Percentiles rank a stretch among this genome's conserved stretches.
Evolutionary conservation across 1,284 basidiomycete genomes (phyloP).

Genomic region (Peniophora sp.): DNA sequence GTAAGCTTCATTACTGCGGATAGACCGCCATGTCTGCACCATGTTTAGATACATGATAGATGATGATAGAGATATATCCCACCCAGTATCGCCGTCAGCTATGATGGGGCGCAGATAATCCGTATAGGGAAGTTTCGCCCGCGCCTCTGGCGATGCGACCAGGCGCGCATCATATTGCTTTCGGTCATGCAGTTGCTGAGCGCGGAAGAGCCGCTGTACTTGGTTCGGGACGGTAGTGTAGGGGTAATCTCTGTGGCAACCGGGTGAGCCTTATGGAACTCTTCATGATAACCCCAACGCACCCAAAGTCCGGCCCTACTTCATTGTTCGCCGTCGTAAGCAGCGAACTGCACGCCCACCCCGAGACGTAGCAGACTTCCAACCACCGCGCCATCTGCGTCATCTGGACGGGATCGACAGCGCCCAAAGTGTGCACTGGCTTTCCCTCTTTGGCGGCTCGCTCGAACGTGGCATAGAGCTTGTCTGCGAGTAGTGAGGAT

Average conservation of each 20-base stretch:
- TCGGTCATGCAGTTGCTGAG: constrained; percentile 80
- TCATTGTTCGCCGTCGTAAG: constrained; percentile 90
- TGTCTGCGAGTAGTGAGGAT: constrained; percentile 74
- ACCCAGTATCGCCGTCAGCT: constrained; percentile 94
- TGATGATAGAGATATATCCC: constrained; percentile 15
- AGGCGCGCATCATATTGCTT: constrained; percentile 85
- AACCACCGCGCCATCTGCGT: constrained; percentile 96
- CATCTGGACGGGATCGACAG: constrained; percentile 89
- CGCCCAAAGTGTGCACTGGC: constrained; percentile 83
- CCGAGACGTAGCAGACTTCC: constrained; percentile 93
- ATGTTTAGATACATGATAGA: neutral
- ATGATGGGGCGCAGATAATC: constrained; percentile 93
- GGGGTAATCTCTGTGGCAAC: constrained; percentile 69
- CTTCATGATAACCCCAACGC: constrained; percentile 17
- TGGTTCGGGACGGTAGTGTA: constrained; percentile 94
- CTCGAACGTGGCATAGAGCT: constrained; percentile 64
- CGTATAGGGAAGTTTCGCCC: constrained; percentile 64
- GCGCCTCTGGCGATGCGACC: constrained; percentile 52
- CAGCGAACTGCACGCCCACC: constrained; percentile 86
- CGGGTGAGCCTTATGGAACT: neutral
- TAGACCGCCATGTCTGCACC: constrained; percentile 74
- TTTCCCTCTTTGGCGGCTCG: constrained; percentile 55
- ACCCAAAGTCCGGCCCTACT: constrained; percentile 97
- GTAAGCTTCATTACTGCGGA: constrained; percentile 97
- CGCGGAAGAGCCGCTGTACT: constrained; percentile 79